Base-by-base conservation (phyloP, 2,329 filamentous ascomycete species). In the Paramyrothecium sp. region DNA sequence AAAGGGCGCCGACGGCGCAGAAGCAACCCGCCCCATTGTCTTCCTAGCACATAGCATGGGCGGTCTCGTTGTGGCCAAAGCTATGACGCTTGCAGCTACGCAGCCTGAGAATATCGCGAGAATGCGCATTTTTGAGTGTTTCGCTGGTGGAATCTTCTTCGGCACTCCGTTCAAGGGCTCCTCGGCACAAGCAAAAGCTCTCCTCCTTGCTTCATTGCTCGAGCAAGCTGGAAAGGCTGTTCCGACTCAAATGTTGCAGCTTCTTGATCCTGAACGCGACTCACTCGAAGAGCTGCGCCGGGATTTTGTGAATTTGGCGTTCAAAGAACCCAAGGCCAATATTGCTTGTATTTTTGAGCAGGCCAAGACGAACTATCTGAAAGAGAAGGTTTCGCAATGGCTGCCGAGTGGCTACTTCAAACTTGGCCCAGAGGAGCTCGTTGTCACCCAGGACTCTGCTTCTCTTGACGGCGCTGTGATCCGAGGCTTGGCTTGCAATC, bases 31-130 rank as follows among this genome's bases (percentile, higher is more conserved):
- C 12, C 48, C 48, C 3, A 20, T 51, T 21, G 21, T 51, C n/a
- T 51, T 51, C n/a, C 48, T 51, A 2, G 48, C 48, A 21, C 48
- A 51, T n/a, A 51, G 48, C 48, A 51, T 51, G 48, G 48, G 48
- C 48, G 48, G 48, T n/a, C 22, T 51, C 12, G 48, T 51, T 23
- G 19, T 51, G 10, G 48, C 48, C n/a, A 51, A 51, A n/a, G 48
- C 48, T 7, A 5, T 51, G 48, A 51, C 48, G 20, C 48, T 51
- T 16, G 48, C 48, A 51, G 48, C 48, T 8, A 23, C 48, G 11
- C 22, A 51, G 20, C 48, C 48, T 23, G 48, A 51, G 22, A 23
- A 51, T 12, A n/a, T 51, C n/a, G 48, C 48, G 3, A 23, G 30
- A 12, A 51, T 23, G 19, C 48, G 48, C 20, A 51, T 51, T 23